phyloP scores from a whole-genome alignment of 306 rosid species.

The Cicer cuneatum region DNA sequence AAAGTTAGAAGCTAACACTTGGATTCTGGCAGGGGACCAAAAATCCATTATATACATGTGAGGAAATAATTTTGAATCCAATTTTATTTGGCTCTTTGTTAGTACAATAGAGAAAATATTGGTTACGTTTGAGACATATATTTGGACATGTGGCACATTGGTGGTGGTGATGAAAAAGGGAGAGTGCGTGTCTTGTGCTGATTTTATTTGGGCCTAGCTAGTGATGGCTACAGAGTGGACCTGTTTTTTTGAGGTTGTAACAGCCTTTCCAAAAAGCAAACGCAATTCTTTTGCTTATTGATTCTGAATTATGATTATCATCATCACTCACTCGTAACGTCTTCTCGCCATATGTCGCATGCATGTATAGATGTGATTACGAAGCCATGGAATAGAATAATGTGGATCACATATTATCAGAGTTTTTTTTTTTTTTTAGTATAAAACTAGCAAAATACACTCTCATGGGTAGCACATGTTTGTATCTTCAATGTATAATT shows the following conservation, averaged over 20 bases:
- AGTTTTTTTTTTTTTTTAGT: no score
- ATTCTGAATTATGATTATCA: not conserved
- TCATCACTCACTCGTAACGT: not conserved
- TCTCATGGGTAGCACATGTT: no score
- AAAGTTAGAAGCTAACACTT: constrained; percentile 45
- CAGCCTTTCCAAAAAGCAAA: not conserved
- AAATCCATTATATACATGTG: constrained; percentile 20
- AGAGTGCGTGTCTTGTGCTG: not conserved
- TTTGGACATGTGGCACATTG: constrained; percentile 8
- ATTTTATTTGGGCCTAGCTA: no score
- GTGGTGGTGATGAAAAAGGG: not conserved
- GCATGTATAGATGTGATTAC: not conserved
- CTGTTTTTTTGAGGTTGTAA: not conserved
- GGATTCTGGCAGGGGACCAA: constrained; percentile 43
- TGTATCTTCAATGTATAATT: no score
- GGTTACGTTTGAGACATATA: not conserved
- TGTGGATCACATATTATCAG: no score
- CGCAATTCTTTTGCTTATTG: not conserved
- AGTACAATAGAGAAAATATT: not conserved
- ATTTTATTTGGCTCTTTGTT: not conserved
- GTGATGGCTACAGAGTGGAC: not conserved
- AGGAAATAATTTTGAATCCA: not conserved
- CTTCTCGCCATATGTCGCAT: not conserved
- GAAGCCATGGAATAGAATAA: no score
- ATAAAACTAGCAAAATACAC: no score